These are phyloP conservation scores for Paramecium pentaurelia DNA, from an alignment of 73 alveolate genomes.

Conservation along the genomic window DNA sequence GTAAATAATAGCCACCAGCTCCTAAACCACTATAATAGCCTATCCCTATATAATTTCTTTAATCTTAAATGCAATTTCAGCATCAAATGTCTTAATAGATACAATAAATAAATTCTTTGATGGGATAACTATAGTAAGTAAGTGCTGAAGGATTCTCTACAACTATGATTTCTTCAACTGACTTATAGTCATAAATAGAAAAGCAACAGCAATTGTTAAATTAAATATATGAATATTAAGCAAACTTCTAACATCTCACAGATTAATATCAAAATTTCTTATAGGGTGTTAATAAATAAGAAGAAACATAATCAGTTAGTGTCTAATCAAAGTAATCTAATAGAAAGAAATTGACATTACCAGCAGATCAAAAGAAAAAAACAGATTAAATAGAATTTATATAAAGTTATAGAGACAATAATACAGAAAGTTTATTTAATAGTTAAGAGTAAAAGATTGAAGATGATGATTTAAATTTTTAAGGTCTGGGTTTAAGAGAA, in stretches of 20 bases:
- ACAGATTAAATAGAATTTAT: constrained; percentile 15
- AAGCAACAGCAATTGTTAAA: neutral
- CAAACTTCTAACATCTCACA: neutral
- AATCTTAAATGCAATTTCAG: constrained; percentile 31
- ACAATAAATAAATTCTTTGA: neutral
- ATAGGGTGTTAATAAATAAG: neutral
- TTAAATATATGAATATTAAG: neutral
- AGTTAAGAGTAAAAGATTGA: constrained; percentile 8
- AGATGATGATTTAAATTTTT: neutral
- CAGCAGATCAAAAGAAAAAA: neutral
- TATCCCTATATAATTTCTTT: neutral
- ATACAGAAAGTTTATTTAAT: neutral
- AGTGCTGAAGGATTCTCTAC: constrained; percentile 41
- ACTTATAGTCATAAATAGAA: constrained; percentile 9
- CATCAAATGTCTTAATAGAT: constrained; percentile 7
- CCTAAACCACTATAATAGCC: neutral
- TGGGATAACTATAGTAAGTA: constrained; percentile 17
- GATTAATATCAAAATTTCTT: constrained; percentile 10
- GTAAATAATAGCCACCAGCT: neutral
- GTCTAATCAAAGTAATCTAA: neutral
- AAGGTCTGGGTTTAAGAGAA: neutral
- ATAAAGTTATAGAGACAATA: neutral
- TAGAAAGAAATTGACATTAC: constrained; percentile 18
- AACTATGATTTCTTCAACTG: neutral
- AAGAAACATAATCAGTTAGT: neutral